Evolutionary conservation across 495 filamentous ascomycete genomes (phyloP).

Genomic region (Neurospora sp.): DNA sequence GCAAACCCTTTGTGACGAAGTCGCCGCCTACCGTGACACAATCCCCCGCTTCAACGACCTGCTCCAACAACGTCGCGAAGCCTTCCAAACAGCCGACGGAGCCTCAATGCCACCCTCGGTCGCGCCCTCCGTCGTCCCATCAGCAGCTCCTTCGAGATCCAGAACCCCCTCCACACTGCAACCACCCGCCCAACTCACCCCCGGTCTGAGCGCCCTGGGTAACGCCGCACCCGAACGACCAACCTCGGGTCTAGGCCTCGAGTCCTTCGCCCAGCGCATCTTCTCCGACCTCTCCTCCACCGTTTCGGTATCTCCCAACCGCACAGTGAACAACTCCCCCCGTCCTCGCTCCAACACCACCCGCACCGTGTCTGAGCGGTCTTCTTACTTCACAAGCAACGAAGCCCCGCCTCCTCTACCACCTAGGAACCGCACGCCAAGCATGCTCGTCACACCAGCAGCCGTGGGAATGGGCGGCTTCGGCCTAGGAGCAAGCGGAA

Average conservation of each 20-base stretch:
- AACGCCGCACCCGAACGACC: conserved; percentile 29
- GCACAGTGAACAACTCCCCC: neutral
- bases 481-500: neutral
- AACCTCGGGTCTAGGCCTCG: conserved; percentile 28
- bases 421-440: neutral
- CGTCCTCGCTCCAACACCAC: neutral
- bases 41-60: conserved; percentile 70
- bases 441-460: neutral
- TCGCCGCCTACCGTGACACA: conserved; percentile 54
- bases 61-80: conserved; percentile 58
- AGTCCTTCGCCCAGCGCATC: conserved; percentile 46
- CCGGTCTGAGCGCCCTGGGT: conserved; percentile 1
- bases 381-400: neutral
- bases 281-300: conserved; percentile 33
- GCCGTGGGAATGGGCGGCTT: neutral
- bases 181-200: neutral
- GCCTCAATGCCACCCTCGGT: neutral
- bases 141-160: neutral
- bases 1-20: conserved; percentile 51
- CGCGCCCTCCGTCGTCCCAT: neutral
- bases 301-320: neutral
- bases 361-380: neutral
- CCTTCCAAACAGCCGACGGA: conserved; percentile 48
- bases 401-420: neutral
- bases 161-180: neutral